A percentile compares a stretch with the other conserved stretches of the same genome.
phyloP scores from a whole-genome alignment of 345 rosid genomes.

The Gossypium australe region DNA sequence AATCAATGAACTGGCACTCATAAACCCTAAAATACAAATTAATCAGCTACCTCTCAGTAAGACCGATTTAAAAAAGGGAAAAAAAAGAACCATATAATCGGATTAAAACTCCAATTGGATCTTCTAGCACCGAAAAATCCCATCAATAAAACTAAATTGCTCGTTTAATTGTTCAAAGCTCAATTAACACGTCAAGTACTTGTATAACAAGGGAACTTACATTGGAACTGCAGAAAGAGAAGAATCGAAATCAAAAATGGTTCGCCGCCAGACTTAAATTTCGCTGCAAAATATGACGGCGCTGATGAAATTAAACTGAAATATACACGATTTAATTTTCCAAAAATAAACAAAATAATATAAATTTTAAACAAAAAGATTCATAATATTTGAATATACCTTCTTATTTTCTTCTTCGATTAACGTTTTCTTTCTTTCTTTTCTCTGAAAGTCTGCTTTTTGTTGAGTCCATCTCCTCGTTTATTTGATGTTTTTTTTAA shows the following conservation, averaged over 20 bases:
- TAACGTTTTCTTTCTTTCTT: background rate
- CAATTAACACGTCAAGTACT: background rate
- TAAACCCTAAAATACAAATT: background rate
- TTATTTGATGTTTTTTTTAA: too few species aligned
- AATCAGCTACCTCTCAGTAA: constrained; percentile 1
- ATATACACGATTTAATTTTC: background rate
- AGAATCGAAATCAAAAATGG: background rate
- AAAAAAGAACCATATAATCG: background rate
- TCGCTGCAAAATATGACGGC: constrained; percentile 2
- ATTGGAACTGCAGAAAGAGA: background rate
- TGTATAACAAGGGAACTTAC: background rate
- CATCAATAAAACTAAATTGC: background rate
- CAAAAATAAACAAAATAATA: background rate
- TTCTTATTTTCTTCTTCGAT: constrained; percentile 3
- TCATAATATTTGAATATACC: background rate
- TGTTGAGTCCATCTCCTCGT: too few species aligned
- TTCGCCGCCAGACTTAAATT: background rate
- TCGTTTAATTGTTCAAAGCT: background rate
- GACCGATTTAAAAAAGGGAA: background rate
- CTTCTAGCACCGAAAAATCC: constrained; percentile 1
- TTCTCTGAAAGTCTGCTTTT: too few species aligned
- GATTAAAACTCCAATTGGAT: constrained; percentile 5
- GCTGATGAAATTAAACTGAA: background rate
- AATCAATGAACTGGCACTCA: background rate
- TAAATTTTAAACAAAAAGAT: background rate